Base-by-base conservation (phyloP, 495 filamentous ascomycete genomes). In the Alectoria sarmentosa region DNA sequence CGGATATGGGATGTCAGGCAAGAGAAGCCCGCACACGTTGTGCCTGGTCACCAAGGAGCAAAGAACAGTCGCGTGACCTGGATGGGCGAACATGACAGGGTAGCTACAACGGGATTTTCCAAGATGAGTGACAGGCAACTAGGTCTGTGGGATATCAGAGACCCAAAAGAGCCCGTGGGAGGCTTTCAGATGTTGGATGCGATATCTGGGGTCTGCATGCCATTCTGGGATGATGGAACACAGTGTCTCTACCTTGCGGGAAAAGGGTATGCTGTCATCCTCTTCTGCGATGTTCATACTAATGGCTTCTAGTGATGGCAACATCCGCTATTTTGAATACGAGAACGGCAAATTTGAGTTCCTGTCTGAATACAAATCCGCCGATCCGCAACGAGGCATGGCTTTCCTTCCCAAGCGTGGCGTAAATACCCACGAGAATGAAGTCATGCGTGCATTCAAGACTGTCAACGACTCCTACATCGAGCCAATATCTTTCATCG, bases 151-250 rank as follows among this genome's bases (percentile, higher is more conserved):
- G 94, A 98, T 80, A 85, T 93, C 54, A 88, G 91, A 65, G 84
- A 85, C 54, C 87, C 86, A 38, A 76, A 76, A 26, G 88, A 92
- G 67, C 94, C 94, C 23, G 86, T 97, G 69, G 91, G 89, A 38
- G 92, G 91, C 6, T 96, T 96, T 76, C 84, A 84, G 71, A 87
- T 85, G 55, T 79, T 98, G 56, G 95, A 98, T 74, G 91, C 90
- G 34, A 96, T 96, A 67, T 97, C 93, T 23, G 95, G 95, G 70
- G 91, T 98, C 55, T 96, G 90, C 80, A 98, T 98, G 91, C 94
- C 94, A 9, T 98, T 98, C 84, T 98, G 94, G 94, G 94, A 98
- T 74, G 95, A 98, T 59, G 89, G 91, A 42, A 96, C 90, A 11
- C 90, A 90, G 74, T 92, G 90, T 66, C 78, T 98, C 69, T 98